Conservation (phyloP, 2,329 filamentous ascomycete species). For the Pseudopithomyces maydicus region DNA sequence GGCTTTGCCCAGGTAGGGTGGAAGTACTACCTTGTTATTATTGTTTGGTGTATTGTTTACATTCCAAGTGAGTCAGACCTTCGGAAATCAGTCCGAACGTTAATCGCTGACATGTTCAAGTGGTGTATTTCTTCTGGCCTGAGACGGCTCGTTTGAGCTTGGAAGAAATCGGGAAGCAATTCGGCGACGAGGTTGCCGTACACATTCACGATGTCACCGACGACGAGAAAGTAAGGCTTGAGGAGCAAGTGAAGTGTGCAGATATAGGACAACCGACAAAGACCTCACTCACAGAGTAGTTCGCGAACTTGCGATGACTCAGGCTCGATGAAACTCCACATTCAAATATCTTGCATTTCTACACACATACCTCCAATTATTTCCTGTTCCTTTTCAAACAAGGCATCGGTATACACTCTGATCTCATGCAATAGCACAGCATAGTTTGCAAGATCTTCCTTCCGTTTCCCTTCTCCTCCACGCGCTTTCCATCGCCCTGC, state of each 20-base stretch:
- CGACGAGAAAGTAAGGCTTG: conserved; percentile 16
- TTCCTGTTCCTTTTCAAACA: not conserved
- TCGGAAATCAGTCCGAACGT: not conserved
- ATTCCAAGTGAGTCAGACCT: conserved; percentile 29
- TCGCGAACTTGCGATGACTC: too few species aligned
- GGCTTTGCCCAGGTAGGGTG: conserved; percentile 49
- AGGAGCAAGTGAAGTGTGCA: conserved; percentile 2
- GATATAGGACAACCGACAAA: not conserved
- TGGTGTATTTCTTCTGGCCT: conserved; percentile 51
- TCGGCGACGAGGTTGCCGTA: conserved; percentile 52
- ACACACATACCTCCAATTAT: not conserved
- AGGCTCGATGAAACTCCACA: too few species aligned
- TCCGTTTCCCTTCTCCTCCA: not conserved
- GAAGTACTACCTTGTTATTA: conserved; percentile 41
- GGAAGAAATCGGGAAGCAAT: conserved; percentile 53
- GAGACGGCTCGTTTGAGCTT: conserved; percentile 44
- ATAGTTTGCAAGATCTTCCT: not conserved
- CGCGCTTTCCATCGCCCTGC: not conserved
- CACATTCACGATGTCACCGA: conserved; percentile 15
- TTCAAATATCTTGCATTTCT: not conserved
- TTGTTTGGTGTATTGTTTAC: conserved; percentile 15
- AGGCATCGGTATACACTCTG: not conserved
- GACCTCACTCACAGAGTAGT: not conserved
- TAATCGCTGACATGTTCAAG: conserved; percentile 19
- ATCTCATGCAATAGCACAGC: not conserved